Percentiles rank a stretch among this genome's conserved stretches.
Conservation (phyloP, 1,139 yeast genomes). For the Hanseniaspora uvarum region DNA sequence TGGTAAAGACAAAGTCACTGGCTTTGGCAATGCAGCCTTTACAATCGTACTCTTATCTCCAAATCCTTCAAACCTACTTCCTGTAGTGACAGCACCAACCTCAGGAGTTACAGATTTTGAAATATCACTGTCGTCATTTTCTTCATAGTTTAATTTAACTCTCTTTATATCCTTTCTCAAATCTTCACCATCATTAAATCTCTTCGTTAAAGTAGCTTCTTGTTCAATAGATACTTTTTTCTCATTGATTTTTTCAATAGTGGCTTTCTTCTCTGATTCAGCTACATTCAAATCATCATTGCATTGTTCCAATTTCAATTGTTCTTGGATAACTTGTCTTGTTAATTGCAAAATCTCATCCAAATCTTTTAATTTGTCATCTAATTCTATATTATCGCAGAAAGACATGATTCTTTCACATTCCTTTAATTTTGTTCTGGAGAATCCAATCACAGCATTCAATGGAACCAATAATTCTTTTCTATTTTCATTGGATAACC, state of each 20-base stretch:
- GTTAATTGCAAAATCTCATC: background rate
- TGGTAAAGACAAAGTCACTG: background rate
- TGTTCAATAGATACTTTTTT: slow-evolving; percentile 7
- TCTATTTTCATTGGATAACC: slow-evolving; percentile 49
- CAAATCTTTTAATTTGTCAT: slow-evolving; percentile 21
- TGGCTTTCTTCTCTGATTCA: slow-evolving; percentile 4
- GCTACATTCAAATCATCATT: background rate
- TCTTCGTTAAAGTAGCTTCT: background rate
- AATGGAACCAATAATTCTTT: slow-evolving; percentile 77
- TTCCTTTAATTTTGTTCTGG: slow-evolving; percentile 46
- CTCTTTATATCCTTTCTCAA: slow-evolving; percentile 13
- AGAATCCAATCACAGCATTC: slow-evolving; percentile 63
- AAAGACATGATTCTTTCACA: slow-evolving; percentile 36
- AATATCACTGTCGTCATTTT: background rate
- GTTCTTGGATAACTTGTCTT: slow-evolving; percentile 18
- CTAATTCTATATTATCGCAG: slow-evolving; percentile 19
- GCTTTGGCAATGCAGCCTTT: background rate
- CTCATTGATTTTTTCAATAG: slow-evolving; percentile 12
- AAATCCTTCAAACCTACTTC: slow-evolving; percentile 11
- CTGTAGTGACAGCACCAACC: background rate
- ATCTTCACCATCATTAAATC: slow-evolving; percentile 14
- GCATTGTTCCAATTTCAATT: slow-evolving; percentile 6
- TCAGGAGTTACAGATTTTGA: slow-evolving; percentile 2
- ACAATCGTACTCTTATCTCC: background rate
- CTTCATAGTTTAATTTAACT: slow-evolving; percentile 12